These are phyloP conservation scores for Eragrostis nindensis DNA, from an alignment of 176 grass and related monocot genomes.

Conservation along the genomic window DNA sequence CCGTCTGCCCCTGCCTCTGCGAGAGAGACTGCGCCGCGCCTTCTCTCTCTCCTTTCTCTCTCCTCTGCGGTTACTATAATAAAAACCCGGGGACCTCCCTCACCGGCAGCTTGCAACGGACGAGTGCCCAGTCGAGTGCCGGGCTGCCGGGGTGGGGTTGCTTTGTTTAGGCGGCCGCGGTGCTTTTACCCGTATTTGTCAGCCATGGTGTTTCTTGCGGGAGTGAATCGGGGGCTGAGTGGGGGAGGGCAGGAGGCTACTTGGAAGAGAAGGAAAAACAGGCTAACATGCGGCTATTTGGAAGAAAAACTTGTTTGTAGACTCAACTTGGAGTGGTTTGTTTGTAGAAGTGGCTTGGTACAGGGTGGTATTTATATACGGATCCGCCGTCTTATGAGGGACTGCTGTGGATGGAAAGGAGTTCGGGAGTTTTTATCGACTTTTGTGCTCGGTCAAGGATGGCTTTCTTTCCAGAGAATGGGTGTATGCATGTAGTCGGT, in stretches of 20 bases:
- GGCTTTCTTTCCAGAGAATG: not conserved
- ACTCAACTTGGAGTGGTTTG: not conserved
- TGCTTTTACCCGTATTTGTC: not conserved
- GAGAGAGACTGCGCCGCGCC: constrained; percentile 18
- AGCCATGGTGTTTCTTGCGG: not conserved
- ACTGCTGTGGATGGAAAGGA: not conserved
- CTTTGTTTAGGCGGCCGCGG: not conserved
- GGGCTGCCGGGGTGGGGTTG: not conserved
- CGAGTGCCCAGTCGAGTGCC: not conserved
- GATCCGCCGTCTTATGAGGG: not conserved
- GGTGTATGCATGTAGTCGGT: not conserved
- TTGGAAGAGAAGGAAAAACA: not conserved
- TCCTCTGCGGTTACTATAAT: constrained; percentile 34
- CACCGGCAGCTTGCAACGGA: constrained; percentile 10
- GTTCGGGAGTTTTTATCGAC: not conserved
- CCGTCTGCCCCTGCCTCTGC: constrained; percentile 18
- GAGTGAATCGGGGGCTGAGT: not conserved
- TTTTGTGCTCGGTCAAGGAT: too few species aligned
- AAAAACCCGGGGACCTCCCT: constrained; percentile 19
- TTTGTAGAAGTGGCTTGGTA: not conserved
- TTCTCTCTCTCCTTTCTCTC: not conserved
- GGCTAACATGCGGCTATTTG: not conserved
- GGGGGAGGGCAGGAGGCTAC: not conserved
- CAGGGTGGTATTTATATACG: not conserved
- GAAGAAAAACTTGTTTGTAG: not conserved